Evolutionary conservation across 148 eudicot species (phyloP).

Genomic region (Rhododendron ferrugineum): DNA sequence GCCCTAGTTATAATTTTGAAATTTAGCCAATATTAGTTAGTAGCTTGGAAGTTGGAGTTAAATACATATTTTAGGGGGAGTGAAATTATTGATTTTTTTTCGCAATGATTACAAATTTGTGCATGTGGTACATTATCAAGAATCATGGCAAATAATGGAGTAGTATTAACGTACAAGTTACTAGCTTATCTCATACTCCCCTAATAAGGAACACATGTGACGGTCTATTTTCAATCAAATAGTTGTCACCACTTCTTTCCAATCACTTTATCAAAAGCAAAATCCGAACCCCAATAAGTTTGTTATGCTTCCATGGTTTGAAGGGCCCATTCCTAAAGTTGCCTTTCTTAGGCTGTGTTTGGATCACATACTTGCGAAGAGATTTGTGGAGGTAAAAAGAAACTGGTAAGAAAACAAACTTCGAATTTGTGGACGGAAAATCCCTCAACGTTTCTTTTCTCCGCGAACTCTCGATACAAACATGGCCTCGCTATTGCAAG

Average conservation of each 20-base stretch:
- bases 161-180: not conserved
- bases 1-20: not conserved
- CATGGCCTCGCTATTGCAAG: not conserved
- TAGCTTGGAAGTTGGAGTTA: not conserved
- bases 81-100: not conserved
- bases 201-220: not conserved
- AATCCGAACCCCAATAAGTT: slow-evolving; percentile 8
- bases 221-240: not conserved
- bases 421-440: not conserved
- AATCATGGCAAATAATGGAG: not conserved
- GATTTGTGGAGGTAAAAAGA: not conserved
- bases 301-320: not conserved
- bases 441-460: not conserved
- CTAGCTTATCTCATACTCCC: not conserved
- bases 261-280: slow-evolving; percentile 11
- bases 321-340: slow-evolving; percentile 11
- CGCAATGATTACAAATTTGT: not conserved
- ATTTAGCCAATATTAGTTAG: not conserved
- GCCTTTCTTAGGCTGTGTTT: not conserved
- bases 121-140: not conserved
- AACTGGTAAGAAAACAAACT: not conserved
- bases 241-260: slow-evolving; percentile 1
- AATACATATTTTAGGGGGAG: not conserved
- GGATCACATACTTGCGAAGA: not conserved
- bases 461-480: not conserved